Base-by-base conservation (phyloP, 306 rosid genomes). In the Rosa lucieae region DNA sequence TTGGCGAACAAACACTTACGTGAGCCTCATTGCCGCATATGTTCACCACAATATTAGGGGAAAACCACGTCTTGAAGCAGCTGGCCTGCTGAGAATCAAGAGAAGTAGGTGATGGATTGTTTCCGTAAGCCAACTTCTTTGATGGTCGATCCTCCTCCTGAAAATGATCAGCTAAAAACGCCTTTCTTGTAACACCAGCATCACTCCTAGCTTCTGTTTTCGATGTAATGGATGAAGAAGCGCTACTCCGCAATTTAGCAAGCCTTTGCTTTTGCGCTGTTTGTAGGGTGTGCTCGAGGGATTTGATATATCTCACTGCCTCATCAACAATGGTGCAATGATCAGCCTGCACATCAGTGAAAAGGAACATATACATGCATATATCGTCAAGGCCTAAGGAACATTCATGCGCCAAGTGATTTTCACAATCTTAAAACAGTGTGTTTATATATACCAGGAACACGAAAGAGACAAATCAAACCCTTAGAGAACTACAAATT, bases 241-340 rank as follows among this genome's bases (percentile, higher is more conserved):
- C 35, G 14, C 10, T 5, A 29, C 43, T 66, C 73, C 40, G 81
- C n/a, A 84, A 15, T 74, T 69, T 91, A 43, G 87, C 85, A 18
- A 39, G 67, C 58, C 77, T 88, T 15, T 72, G 83, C 23, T 80
- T 90, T 43, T 89, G 78, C 0, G 84, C 80, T 55, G 80, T 62
- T 37, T 89, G 76, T 1, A 88, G 78, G 6, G 79, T 81, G 13
- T 75, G 17, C 55, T 94, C 71, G 0, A 90, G 80, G 76, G 48
- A 47, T 73, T 83, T 82, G 12, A 92, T 92, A 81, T 85, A 68
- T 10, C 53, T 88, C 76, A 85, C 85, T 15, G 97, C 89, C 83
- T 88, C 93, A 42, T 89, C 93, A 35, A 94, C 87, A 42, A 93
- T 80, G 68, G 80, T 81, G 44, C 87, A 82, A 53, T 86, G 87